These are phyloP conservation scores for Alternaria postmessia DNA, from an alignment of 2,329 filamentous ascomycete genomes.

Conservation along the genomic window DNA sequence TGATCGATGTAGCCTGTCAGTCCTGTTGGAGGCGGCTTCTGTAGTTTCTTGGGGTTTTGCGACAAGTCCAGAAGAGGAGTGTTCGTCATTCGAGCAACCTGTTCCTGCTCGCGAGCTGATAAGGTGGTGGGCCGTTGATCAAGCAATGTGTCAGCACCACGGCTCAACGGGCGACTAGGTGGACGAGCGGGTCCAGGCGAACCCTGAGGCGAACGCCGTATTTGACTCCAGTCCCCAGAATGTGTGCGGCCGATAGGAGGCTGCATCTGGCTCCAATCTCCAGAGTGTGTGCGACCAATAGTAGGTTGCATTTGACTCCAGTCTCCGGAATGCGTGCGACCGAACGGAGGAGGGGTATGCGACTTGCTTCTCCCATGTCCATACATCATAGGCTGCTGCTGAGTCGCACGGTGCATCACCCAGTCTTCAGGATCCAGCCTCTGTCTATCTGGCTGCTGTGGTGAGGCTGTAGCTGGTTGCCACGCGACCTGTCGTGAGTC, in stretches of 20 bases:
- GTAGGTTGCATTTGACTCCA: constrained; percentile 51
- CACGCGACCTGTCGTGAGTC: constrained; percentile 76
- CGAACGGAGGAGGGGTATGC: constrained; percentile 54
- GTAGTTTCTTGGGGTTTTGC: constrained; percentile 52
- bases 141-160: constrained; percentile 63
- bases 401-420: constrained; percentile 77
- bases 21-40: constrained; percentile 58
- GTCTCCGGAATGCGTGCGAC: constrained; percentile 55
- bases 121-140: constrained; percentile 67
- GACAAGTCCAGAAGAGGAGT: constrained; percentile 76
- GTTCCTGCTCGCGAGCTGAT: constrained; percentile 88
- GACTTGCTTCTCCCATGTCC: constrained; percentile 69
- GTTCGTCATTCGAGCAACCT: constrained; percentile 83
- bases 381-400: constrained; percentile 54
- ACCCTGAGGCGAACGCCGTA: constrained; percentile 42
- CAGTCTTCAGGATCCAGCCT: constrained; percentile 79
- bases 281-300: constrained; percentile 52
- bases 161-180: constrained; percentile 49
- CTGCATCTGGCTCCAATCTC: constrained; percentile 56
- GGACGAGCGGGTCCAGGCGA: constrained; percentile 33
- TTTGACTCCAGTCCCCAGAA: constrained; percentile 57
- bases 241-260: constrained; percentile 48
- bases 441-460: constrained; percentile 58
- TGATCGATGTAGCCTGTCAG: constrained; percentile 82
- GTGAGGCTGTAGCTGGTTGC: constrained; percentile 73